Evolutionary conservation across 306 rosid species (phyloP).

Genomic region (Glycine soja): DNA sequence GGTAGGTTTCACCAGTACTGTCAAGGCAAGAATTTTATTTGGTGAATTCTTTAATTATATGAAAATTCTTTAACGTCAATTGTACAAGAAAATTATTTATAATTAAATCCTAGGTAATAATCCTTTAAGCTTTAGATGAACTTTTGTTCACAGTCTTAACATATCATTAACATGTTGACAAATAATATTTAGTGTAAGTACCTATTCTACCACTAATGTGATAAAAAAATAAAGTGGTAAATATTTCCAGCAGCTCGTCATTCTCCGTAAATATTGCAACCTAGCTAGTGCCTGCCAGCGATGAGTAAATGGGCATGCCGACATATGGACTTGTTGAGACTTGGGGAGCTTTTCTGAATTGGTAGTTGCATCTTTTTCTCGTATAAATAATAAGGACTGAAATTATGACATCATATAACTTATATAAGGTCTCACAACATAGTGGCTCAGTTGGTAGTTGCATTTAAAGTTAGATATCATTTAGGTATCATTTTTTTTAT

Average conservation of each 20-base stretch:
- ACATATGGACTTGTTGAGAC: neutral
- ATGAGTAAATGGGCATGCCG: neutral
- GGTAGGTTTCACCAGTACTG: neutral
- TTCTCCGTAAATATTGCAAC: neutral
- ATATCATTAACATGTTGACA: too few relatives aligned
- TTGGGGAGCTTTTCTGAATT: neutral
- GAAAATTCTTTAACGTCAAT: too few relatives aligned
- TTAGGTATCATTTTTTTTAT: neutral
- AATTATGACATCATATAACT: neutral
- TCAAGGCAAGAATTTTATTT: neutral
- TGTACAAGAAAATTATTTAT: too few relatives aligned
- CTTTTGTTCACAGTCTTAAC: too few relatives aligned
- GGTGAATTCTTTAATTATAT: too few relatives aligned
- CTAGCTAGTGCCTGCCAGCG: neutral
- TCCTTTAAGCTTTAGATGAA: too few relatives aligned
- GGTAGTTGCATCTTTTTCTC: neutral
- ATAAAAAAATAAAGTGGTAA: too few relatives aligned
- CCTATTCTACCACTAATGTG: too few relatives aligned
- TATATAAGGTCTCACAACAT: neutral
- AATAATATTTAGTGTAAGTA: too few relatives aligned
- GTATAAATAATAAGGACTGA: neutral
- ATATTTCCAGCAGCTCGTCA: neutral
- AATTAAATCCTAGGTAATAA: too few relatives aligned
- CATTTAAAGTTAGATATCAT: neutral
- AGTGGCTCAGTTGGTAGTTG: neutral